Percentiles rank a stretch among this genome's conserved stretches.
Conservation (phyloP, 139 green algal species). For the Deuterostichococcus epilithicus region DNA sequence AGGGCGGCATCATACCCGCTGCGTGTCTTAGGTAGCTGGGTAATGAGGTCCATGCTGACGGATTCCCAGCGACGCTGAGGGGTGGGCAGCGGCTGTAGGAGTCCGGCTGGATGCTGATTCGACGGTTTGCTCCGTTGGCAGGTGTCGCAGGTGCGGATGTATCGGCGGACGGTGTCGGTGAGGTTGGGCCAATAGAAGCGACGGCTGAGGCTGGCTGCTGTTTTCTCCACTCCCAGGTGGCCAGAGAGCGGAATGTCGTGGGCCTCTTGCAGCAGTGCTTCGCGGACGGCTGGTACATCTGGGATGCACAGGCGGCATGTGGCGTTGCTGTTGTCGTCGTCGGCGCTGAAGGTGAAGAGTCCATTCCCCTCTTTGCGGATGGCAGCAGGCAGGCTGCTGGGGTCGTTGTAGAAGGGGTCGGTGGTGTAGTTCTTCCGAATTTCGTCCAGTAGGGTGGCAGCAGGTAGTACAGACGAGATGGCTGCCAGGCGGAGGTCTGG, state of each 20-base stretch:
- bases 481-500: too few relatives aligned
- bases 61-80: slow-evolving; percentile 14
- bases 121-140: slow-evolving; percentile 27
- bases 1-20: slow-evolving; percentile 26
- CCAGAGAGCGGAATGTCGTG: slow-evolving; percentile 15
- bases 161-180: not conserved
- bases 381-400: too few relatives aligned
- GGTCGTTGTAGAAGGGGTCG: too few relatives aligned
- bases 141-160: slow-evolving; percentile 12
- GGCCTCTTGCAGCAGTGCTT: slow-evolving; percentile 8
- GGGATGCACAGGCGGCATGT: too few relatives aligned
- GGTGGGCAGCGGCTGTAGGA: slow-evolving; percentile 20
- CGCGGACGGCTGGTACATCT: too few relatives aligned
- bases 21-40: slow-evolving; percentile 17
- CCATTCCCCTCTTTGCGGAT: too few relatives aligned
- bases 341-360: too few relatives aligned
- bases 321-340: too few relatives aligned
- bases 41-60: slow-evolving; percentile 35
- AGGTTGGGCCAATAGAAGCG: slow-evolving; percentile 18
- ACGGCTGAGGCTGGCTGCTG: not conserved
- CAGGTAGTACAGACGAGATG: too few relatives aligned
- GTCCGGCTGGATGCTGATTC: slow-evolving; percentile 13
- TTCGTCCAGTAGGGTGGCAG: too few relatives aligned
- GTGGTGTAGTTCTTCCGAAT: too few relatives aligned
- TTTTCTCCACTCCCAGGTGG: slow-evolving; percentile 7